Base-by-base conservation (phyloP, 306 rosid genomes). In the Prinsepia uniflora region DNA sequence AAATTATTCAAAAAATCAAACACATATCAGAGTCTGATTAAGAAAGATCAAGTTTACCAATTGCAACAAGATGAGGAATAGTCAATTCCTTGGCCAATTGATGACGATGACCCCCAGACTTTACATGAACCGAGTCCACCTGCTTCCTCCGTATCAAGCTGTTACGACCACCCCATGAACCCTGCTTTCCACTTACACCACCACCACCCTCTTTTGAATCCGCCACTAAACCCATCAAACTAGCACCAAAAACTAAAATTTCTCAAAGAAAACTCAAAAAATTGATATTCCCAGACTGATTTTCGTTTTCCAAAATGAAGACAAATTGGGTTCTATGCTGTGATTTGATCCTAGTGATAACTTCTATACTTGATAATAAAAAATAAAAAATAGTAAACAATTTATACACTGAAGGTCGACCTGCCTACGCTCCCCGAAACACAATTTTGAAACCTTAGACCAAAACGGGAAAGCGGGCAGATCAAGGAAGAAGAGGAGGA, bases 41-140 rank as follows among this genome's bases (percentile, higher is more conserved):
- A 57, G 22, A 45, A 52, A 15, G 58, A 48, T 18, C 8, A 43
- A 36, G 7, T 76, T 77, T 81, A 93, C 98, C 98, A 70, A 93
- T 73, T 6, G 86, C 96, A 77, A 90, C 79, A 44, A 93, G 94
- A 65, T 90, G 90, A 62, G 75, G 84, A 81, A 93, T 78, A 60
- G 92, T 72, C 79, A 93, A 72, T 63, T 84, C 97, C 84, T 82
- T 90, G 80, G 98, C 97, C 85, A 93, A 87, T 67, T 85, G 85
- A 13, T 74, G 75, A 81, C 68, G 85, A 13, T 74, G 75, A 81
- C 71, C 65, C 15, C 72, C n/a, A 3, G 80, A 34, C 58, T 78
- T 75, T 10, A 61, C 42, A 46, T 71, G 65, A 50, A 72, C 86
- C 57, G 96, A 90, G 72, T 93, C 98, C 15, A 87, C 97, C 78